Base-by-base conservation (phyloP, 371 early-diverging fungal species). In the Zychaea mexicana region DNA sequence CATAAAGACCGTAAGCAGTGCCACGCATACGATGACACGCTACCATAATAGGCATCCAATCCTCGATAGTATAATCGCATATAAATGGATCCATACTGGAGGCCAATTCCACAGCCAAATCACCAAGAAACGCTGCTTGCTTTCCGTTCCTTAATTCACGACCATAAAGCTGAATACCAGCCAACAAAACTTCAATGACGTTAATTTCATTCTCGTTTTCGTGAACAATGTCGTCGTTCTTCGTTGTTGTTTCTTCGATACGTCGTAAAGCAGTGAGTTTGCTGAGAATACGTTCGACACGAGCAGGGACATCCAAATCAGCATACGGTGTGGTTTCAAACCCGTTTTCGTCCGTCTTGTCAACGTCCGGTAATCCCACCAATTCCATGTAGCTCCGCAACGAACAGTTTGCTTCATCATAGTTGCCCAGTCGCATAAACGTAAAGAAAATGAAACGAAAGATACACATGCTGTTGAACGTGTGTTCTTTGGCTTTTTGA, bases 401-500 rank as follows among this genome's bases (percentile, higher is more conserved):
- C 5, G 91, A 85, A 68, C 84, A 64, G 17, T 81, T 78, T 0
- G 91, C 91, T 71, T 92, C 93, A 54, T 88, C 87, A 63, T 84
- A 88, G 58, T 90, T 86, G 21, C 92, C 91, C 26, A 87, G 60
- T 19, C 74, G 76, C 12, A 85, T 66, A 21, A 90, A 71, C 0
- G 84, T 72, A 42, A 81, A 82, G 62, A 88, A 80, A 15, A 90
- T 71, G 66, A 82, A 86, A 0, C 91, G 88, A 28, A 84, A 52
- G 26, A 92, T 75, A 1, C 81, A 79, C 19, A 90, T 85, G 31
- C 88, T 86, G 65, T 92, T 89, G 71, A 88, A 92, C 0, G 92
- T 91, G 57, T 78, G 78, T 59, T 78, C 76, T 2, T 86, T 79
- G 6, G 86, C 82, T 24, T 82, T 79, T 60, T 88, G 88, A 52